Evolutionary conservation across 176 grass and related monocot genomes (phyloP), one percentile per base, ranked within the genome.

Genomic region (Ensete ventricosum): DNA sequence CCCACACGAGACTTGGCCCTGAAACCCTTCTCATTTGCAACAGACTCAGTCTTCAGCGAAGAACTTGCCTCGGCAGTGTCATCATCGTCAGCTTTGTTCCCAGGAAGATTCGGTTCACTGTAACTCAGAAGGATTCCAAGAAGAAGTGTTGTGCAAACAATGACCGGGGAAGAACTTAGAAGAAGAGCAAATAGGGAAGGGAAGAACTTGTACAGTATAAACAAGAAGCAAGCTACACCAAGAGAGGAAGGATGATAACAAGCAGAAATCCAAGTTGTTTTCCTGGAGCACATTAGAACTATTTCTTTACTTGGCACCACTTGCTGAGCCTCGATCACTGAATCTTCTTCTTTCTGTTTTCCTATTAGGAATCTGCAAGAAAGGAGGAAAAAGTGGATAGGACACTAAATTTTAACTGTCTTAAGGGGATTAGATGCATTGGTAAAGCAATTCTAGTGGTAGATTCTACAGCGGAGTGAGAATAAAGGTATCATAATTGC

Each of bases 41-140:
- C 84, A 55, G 73, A 81, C 69, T 6, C 83, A 75, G 67, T 64
- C 57, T 85, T 82, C 26, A 76, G 74, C 26, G 78, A 78, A 72
- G 89, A 85, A 85, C 78, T 63, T 59, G 78, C 50, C 48, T 65
- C 55, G 74, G 34, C 34, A 5, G 4, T 43, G 34, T 54, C 62
- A 14, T 13, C 76, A 24, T 57, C 77, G 52, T 83, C 58, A 75
- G 76, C 77, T 79, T 88, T 77, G 73, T 81, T 65, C 65, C 87
- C 82, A 24, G 84, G 83, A 69, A 92, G 67, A 51, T 89, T 78
- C 0, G 74, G 77, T 49, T 88, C 84, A 71, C 89, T 85, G 78
- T 84, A 89, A 74, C 87, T 96, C 57, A 96, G 85, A 51, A 96
- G 80, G 43, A 76, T 82, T 80, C 92, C 92, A 74, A 96, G 89